Conservation (phyloP, 345 rosid genomes). For the Acer negundo region DNA sequence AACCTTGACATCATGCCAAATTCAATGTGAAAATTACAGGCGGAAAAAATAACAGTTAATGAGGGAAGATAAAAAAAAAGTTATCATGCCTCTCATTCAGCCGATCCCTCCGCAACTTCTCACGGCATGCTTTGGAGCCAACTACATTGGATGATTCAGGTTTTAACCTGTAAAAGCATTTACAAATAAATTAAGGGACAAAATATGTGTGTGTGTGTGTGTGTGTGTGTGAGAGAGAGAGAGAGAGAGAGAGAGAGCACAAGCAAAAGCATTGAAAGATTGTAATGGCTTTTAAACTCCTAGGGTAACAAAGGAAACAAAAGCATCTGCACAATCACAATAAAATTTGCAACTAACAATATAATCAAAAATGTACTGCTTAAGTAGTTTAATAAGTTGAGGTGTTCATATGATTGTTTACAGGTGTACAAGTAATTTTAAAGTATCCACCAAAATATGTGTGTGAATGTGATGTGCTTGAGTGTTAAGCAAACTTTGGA, state of each 20-base stretch:
- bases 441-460: background rate
- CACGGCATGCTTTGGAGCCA: constrained; percentile 33
- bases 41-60: background rate
- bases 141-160: constrained; percentile 14
- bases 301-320: background rate
- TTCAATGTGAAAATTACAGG: constrained; percentile 4
- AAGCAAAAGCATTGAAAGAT: background rate
- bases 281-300: background rate
- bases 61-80: background rate
- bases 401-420: background rate
- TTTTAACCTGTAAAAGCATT: constrained; percentile 18
- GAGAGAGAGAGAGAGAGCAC: background rate
- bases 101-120: constrained; percentile 29
- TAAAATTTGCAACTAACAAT: background rate
- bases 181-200: background rate
- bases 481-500: background rate
- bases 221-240: too few relatives aligned
- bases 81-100: constrained; percentile 29
- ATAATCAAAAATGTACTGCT: background rate
- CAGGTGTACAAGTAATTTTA: background rate
- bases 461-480: background rate
- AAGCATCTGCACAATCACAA: constrained; percentile 1
- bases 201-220: background rate
- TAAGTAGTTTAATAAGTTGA: background rate
- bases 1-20: constrained; percentile 28